Conservation (phyloP, 495 filamentous ascomycete species). For the Penicillium pancosmium region DNA sequence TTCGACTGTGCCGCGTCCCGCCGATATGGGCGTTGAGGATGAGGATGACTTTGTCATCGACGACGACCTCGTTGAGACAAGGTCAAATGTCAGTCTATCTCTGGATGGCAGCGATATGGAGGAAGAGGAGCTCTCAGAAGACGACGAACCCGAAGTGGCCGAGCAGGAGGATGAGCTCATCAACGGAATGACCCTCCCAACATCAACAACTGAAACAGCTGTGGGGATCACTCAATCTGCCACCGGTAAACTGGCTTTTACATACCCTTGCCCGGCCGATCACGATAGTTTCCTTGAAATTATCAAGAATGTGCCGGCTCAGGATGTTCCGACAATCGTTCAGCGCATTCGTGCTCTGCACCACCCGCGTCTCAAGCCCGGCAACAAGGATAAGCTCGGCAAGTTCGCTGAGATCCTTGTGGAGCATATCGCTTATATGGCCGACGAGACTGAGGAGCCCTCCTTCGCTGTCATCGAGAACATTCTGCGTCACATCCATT, state of each 20-base stretch:
- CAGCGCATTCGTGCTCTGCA: conserved; percentile 87
- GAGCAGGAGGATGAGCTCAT: conserved; percentile 50
- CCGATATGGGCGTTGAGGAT: conserved; percentile 67
- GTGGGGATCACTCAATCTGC: conserved; percentile 38
- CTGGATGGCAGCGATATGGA: conserved; percentile 57
- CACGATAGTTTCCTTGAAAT: conserved; percentile 73
- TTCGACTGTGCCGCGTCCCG: conserved; percentile 34
- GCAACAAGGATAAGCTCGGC: conserved; percentile 82
- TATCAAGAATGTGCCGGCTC: conserved; percentile 56
- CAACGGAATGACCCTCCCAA: conserved; percentile 40
- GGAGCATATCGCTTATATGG: conserved; percentile 73
- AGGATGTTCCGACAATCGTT: conserved; percentile 76
- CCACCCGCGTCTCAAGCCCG: conserved; percentile 79
- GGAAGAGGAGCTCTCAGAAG: conserved; percentile 48
- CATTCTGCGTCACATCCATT: conserved; percentile 79
- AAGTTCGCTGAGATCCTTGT: conserved; percentile 76
- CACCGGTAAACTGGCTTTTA: conserved; percentile 67
- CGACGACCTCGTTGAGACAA: conserved; percentile 71
- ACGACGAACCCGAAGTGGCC: conserved; percentile 55
- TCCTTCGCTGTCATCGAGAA: conserved; percentile 66
- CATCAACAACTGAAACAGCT: conserved; percentile 23
- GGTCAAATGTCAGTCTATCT: conserved; percentile 56
- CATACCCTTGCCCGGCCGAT: conserved; percentile 78
- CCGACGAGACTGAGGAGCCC: conserved; percentile 50
- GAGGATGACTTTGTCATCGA: conserved; percentile 93